Conservation (phyloP, 306 rosid genomes). For the Betula pendula region DNA sequence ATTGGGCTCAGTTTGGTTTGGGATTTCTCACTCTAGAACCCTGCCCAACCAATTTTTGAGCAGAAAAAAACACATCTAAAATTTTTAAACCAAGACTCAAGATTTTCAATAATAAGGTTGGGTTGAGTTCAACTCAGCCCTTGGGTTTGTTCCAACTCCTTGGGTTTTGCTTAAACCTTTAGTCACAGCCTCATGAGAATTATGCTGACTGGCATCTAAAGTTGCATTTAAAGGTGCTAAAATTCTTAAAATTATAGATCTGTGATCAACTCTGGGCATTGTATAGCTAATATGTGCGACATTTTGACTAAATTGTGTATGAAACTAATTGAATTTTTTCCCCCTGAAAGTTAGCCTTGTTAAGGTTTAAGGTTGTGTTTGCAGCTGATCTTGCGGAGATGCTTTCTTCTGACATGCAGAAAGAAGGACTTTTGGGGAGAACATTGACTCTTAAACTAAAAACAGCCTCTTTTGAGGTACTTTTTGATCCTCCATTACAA, state of each 20-base stretch:
- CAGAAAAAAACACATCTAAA: neutral
- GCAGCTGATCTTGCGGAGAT: conserved; percentile 91
- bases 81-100: neutral
- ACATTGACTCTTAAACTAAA: conserved; percentile 89
- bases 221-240: neutral
- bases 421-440: conserved; percentile 78
- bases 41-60: conserved; percentile 3
- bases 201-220: neutral
- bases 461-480: conserved; percentile 91
- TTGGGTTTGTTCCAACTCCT: neutral
- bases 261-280: conserved; percentile 7
- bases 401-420: conserved; percentile 83
- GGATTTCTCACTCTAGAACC: neutral
- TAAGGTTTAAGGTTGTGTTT: conserved; percentile 27
- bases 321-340: conserved; percentile 5
- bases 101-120: neutral
- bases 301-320: conserved; percentile 1
- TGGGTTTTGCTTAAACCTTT: neutral
- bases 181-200: neutral
- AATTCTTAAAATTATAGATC: neutral
- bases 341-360: conserved; percentile 20
- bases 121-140: neutral
- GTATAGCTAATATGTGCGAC: conserved; percentile 19
- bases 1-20: neutral
- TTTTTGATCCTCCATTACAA: conserved; percentile 14